These are phyloP conservation scores for Eleusine indica DNA, from an alignment of 176 grass and related monocot species.

Conservation along the genomic window DNA sequence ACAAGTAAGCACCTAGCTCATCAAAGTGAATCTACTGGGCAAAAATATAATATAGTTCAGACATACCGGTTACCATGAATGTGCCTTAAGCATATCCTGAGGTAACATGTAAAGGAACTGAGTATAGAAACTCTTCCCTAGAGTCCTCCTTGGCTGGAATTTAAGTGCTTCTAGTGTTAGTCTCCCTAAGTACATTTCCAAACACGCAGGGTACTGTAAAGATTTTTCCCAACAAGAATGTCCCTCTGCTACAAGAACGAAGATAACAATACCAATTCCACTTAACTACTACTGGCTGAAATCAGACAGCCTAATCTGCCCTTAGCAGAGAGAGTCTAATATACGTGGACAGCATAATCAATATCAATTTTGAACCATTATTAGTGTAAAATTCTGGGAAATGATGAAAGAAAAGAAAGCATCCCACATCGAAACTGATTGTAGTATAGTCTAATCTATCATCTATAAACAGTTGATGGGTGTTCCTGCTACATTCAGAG, in stretches of 20 bases:
- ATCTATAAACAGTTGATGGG: constrained; percentile 6
- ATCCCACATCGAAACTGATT: background rate
- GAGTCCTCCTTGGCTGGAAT: background rate
- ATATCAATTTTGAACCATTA: background rate
- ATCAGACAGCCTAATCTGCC: background rate
- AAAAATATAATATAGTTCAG: too few species aligned
- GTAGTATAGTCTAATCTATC: background rate
- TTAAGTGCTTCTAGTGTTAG: background rate
- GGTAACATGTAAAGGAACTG: too few species aligned
- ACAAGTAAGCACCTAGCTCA: too few species aligned
- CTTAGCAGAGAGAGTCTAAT: constrained; percentile 17
- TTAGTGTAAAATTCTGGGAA: background rate
- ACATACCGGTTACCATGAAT: too few species aligned
- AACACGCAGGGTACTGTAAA: background rate
- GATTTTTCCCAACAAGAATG: background rate
- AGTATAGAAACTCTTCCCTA: too few species aligned
- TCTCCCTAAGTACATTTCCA: background rate
- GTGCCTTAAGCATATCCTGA: too few species aligned
- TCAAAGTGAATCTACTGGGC: too few species aligned
- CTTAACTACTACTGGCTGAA: constrained; percentile 1
- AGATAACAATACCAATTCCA: background rate
- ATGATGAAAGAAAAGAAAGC: constrained; percentile 22
- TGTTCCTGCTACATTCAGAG: background rate
- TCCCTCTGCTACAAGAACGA: background rate
- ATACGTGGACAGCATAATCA: too few species aligned